A percentile compares a stretch with the other conserved stretches of the same genome.
phyloP scores from a whole-genome alignment of 2,329 filamentous ascomycete species.

The Ceratocystis ficicola region DNA sequence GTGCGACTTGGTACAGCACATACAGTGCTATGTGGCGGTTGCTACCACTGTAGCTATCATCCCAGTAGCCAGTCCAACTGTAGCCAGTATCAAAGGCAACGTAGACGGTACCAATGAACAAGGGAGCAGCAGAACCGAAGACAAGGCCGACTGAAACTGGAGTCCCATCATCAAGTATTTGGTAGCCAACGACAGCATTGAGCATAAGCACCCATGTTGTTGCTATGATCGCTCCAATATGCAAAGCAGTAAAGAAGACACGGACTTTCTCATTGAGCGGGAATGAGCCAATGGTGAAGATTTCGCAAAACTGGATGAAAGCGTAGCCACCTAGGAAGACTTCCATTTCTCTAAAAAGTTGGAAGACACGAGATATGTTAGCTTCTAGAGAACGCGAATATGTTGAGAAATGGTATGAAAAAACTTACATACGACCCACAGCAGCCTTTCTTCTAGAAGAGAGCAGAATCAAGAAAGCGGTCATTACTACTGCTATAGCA shows the following conservation, averaged over 20 bases:
- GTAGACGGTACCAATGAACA: constrained; percentile 88
- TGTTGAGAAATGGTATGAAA: not conserved
- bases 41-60: constrained; percentile 46
- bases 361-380: not conserved
- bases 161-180: constrained; percentile 88
- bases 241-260: constrained; percentile 74
- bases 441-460: constrained; percentile 88
- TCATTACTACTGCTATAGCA: constrained; percentile 59
- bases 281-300: constrained; percentile 88
- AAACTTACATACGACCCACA: constrained; percentile 70
- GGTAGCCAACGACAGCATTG: constrained; percentile 85
- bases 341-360: constrained; percentile 71
- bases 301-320: constrained; percentile 83
- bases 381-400: constrained; percentile 19
- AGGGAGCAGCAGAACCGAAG: constrained; percentile 51
- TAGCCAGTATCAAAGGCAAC: constrained; percentile 91
- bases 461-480: constrained; percentile 57
- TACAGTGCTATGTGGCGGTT: constrained; percentile 77
- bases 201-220: constrained; percentile 84
- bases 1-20: constrained; percentile 81
- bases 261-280: constrained; percentile 59
- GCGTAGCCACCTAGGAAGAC: constrained; percentile 79
- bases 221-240: constrained; percentile 79
- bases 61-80: constrained; percentile 69
- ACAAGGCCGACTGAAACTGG: constrained; percentile 68